Evolutionary conservation across 805 yeast species (phyloP), one percentile per base, ranked within the genome.

Genomic region (Wickerhamiella spandovensis): DNA sequence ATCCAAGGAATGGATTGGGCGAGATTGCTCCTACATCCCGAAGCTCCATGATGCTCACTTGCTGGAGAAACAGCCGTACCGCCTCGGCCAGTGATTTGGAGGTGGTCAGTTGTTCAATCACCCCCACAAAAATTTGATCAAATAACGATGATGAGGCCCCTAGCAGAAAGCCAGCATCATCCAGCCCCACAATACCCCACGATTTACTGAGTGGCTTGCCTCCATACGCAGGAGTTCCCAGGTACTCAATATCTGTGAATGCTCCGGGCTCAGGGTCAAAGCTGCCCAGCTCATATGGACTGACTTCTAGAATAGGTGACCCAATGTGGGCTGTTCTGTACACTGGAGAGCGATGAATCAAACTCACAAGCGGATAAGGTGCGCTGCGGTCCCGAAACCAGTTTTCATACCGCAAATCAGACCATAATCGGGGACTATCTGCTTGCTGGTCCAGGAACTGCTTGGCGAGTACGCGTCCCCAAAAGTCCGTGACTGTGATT

Each of bases 391-490:
- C 69, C 48, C 71, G 62, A 67, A 77, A 84, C 49, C 76, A 79
- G 43, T 77, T 78, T 57, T 75, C 71, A 47, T 76, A 77, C 55
- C 81, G 69, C 43, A 84, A 66, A 18, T 74, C 70, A 6, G 77
- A 67, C 64, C 74, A 76, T 21, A 39, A 39, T 4, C 46, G 21
- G 24, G 46, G 46, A 10, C 24, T n/a, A 8, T 39, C 24, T 15
- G 9, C 39, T 9, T 23, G 17, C 2, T 44, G 18, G 5, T 79
- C 71, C 66, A 75, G 74, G 54, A 82, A 74, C 61, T 79, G 84
- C 57, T 79, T 75, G 1, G 86, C 74, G 41, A 84, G 64, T 2
- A 78, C 80, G 56, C 87, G 71, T 13, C 86, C 86, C 90, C 89
- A 83, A 51, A 76, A 74, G 64, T 84, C 94, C 5, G 89, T 81